Percentiles rank a stretch among this genome's conserved stretches.
Evolutionary conservation across 345 rosid species (phyloP).

Genomic region (Jatropha curcas): DNA sequence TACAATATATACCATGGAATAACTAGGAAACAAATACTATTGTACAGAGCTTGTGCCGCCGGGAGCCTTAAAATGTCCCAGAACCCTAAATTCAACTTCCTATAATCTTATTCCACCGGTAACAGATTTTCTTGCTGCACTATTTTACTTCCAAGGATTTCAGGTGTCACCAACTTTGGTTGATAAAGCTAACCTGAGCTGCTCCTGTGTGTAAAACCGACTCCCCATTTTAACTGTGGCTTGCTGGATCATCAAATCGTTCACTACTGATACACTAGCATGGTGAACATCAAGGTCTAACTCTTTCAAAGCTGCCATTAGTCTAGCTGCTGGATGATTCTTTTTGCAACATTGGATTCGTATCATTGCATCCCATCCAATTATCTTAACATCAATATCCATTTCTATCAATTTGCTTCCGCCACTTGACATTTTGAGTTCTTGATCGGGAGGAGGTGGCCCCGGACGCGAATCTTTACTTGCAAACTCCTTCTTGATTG

Average conservation of each 20-base stretch:
- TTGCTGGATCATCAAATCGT: conserved; percentile 95
- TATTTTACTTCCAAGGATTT: neutral
- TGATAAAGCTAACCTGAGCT: conserved; percentile 61
- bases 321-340: conserved; percentile 88
- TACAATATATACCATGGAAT: conserved; percentile 23
- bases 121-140: neutral
- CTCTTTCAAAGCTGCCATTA: conserved; percentile 85
- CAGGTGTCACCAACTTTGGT: conserved; percentile 58
- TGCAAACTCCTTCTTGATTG: conserved; percentile 47
- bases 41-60: conserved; percentile 36
- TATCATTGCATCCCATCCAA: conserved; percentile 86
- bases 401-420: conserved; percentile 48
- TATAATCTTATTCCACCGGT: conserved; percentile 5
- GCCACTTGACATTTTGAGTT: conserved; percentile 32
- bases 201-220: conserved; percentile 72
- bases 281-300: conserved; percentile 86
- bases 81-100: conserved; percentile 17
- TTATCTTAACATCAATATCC: conserved; percentile 87
- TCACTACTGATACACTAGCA: conserved; percentile 80
- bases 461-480: conserved; percentile 31
- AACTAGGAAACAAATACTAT: conserved; percentile 25
- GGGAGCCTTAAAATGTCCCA: conserved; percentile 48
- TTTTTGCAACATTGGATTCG: conserved; percentile 70
- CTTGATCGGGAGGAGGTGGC: conserved; percentile 36
- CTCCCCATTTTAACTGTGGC: conserved; percentile 92